Conservation (phyloP, 192 early-diverging fungal species). For the Podila epigama region DNA sequence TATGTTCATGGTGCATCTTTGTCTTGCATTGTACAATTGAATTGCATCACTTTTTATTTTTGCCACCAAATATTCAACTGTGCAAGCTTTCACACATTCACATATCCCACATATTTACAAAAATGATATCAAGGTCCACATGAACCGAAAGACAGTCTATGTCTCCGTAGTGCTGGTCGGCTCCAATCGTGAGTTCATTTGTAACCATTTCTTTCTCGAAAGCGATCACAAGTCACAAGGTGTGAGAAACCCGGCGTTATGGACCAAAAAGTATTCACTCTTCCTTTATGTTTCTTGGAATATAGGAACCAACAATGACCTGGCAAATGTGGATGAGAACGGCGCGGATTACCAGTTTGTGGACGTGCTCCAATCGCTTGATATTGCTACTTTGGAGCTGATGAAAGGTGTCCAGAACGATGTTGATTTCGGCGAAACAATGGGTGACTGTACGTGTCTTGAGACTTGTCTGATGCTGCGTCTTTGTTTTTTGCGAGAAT, state of each 20-base stretch:
- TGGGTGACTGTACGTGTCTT: slow-evolving; percentile 62
- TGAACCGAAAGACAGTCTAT: slow-evolving; percentile 70
- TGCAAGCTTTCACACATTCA: not conserved
- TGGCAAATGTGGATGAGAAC: slow-evolving; percentile 46
- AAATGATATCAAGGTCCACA: no score
- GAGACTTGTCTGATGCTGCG: not conserved
- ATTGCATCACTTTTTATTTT: slow-evolving; percentile 2
- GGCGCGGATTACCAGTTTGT: slow-evolving; percentile 44
- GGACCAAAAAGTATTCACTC: not conserved
- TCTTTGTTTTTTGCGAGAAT: not conserved
- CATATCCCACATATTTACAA: no score
- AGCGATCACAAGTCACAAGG: not conserved
- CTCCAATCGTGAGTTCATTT: slow-evolving; percentile 55
- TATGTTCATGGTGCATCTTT: slow-evolving; percentile 6
- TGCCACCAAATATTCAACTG: slow-evolving; percentile 19
- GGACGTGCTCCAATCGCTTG: slow-evolving; percentile 24
- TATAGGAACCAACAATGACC: slow-evolving; percentile 63
- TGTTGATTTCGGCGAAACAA: slow-evolving; percentile 44
- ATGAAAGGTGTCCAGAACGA: slow-evolving; percentile 56
- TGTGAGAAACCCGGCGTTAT: not conserved
- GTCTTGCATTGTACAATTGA: not conserved
- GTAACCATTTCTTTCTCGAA: not conserved
- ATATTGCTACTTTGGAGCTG: slow-evolving; percentile 54
- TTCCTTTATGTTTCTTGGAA: not conserved
- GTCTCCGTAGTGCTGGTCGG: slow-evolving; percentile 66